These are phyloP conservation scores for Taxillus chinensis DNA, from an alignment of 164 flowering plant species.

Conservation along the genomic window DNA sequence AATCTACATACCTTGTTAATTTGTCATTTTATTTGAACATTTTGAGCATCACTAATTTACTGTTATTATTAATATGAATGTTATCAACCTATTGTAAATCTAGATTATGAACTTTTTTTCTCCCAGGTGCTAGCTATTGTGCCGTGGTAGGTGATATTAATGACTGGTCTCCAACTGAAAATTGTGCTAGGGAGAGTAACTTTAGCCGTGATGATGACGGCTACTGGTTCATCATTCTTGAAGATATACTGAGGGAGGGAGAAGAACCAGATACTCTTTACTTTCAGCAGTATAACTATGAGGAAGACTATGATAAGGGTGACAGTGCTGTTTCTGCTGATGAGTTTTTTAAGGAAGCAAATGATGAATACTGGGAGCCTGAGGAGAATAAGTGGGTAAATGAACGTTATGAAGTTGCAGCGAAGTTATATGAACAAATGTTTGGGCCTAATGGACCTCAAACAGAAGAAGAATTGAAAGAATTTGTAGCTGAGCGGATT, in stretches of 20 bases:
- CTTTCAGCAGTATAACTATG: conserved; percentile 89
- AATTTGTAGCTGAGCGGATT: conserved; percentile 79
- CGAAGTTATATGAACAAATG: conserved; percentile 79
- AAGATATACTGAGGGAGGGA: conserved; percentile 82
- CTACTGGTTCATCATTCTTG: conserved; percentile 81
- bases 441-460: conserved; percentile 99
- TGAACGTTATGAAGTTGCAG: conserved; percentile 52
- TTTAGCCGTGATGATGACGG: conserved; percentile 92
- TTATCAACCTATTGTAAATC: no score
- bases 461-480: conserved; percentile 72
- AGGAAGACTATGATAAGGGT: conserved; percentile 91
- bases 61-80: no score
- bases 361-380: conserved; percentile 96
- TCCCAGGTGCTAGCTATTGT: conserved; percentile 86
- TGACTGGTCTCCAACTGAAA: conserved; percentile 88
- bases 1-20: no score
- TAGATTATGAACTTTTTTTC: not conserved
- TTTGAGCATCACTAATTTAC: no score
- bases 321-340: conserved; percentile 70
- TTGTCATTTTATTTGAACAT: no score
- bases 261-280: conserved; percentile 67
- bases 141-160: conserved; percentile 86
- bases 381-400: conserved; percentile 73
- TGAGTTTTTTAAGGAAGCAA: conserved; percentile 56
- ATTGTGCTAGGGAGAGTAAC: conserved; percentile 80